A percentile compares a stretch with the other conserved stretches of the same genome.
These are phyloP conservation scores for Colletotrichum sp. DNA, from an alignment of 2,329 filamentous ascomycete species.

Conservation along the genomic window DNA sequence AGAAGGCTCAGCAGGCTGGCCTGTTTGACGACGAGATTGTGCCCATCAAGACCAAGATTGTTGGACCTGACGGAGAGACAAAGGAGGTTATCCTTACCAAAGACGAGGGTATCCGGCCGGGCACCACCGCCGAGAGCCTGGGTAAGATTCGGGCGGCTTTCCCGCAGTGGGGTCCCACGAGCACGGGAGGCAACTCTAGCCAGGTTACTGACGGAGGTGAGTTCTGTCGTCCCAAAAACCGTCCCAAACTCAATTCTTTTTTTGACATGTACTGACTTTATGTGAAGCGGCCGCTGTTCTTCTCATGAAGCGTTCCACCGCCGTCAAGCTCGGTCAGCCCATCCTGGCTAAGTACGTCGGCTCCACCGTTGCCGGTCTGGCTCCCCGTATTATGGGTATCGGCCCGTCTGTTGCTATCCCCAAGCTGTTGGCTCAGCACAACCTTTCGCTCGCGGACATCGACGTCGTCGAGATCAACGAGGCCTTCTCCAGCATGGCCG, in stretches of 20 bases:
- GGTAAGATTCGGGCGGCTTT: slow-evolving; percentile 89
- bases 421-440: slow-evolving; percentile 84
- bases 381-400: slow-evolving; percentile 97
- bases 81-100: slow-evolving; percentile 79
- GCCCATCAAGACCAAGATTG: slow-evolving; percentile 81
- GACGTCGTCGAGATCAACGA: slow-evolving; percentile 96
- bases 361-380: slow-evolving; percentile 86
- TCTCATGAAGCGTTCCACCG: slow-evolving; percentile 92
- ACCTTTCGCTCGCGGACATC: slow-evolving; percentile 78
- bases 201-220: slow-evolving; percentile 90
- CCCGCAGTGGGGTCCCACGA: slow-evolving; percentile 83
- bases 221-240: slow-evolving; percentile 25
- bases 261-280: neutral
- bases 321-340: slow-evolving; percentile 84
- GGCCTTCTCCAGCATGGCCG: slow-evolving; percentile 96
- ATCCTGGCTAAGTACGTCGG: slow-evolving; percentile 95
- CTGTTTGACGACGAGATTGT: slow-evolving; percentile 95
- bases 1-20: slow-evolving; percentile 87
- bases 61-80: slow-evolving; percentile 80
- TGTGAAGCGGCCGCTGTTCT: slow-evolving; percentile 77
- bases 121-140: slow-evolving; percentile 84
- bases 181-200: slow-evolving; percentile 91
- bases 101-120: slow-evolving; percentile 90
- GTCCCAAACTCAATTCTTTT: neutral
- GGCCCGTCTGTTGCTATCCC: slow-evolving; percentile 75